Percentiles rank a stretch among this genome's conserved stretches.
Conservation (phyloP, 352 stramenopile genomes). For the Globisporangium rhizosaccharum region DNA sequence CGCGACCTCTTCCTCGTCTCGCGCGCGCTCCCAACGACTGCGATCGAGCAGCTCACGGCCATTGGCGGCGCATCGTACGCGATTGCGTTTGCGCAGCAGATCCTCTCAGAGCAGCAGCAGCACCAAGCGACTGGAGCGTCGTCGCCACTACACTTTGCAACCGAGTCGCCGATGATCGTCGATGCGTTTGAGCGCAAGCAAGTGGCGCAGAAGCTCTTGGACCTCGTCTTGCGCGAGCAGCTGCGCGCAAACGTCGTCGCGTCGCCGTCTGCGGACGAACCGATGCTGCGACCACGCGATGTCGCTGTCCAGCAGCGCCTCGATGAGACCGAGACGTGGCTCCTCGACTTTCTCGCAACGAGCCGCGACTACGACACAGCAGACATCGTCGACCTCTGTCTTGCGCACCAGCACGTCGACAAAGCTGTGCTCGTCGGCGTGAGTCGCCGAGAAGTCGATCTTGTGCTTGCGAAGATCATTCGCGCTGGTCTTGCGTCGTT, state of each 20-base stretch:
- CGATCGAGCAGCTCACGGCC: slow-evolving; percentile 57
- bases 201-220: slow-evolving; percentile 47
- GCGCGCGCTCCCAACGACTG: slow-evolving; percentile 54
- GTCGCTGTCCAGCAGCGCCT: slow-evolving; percentile 8
- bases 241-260: slow-evolving; percentile 21
- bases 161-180: slow-evolving; percentile 14
- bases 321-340: slow-evolving; percentile 41
- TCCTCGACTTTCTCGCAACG: slow-evolving; percentile 44
- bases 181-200: slow-evolving; percentile 35
- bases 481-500: slow-evolving; percentile 34
- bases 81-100: slow-evolving; percentile 55
- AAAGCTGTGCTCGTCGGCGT: slow-evolving; percentile 59
- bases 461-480: slow-evolving; percentile 54
- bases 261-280: not conserved
- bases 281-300: slow-evolving; percentile 17
- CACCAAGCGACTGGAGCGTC: not conserved
- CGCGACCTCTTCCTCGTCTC: slow-evolving; percentile 71
- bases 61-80: slow-evolving; percentile 47
- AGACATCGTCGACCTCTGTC: slow-evolving; percentile 60
- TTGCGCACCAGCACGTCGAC: slow-evolving; percentile 61
- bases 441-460: slow-evolving; percentile 33
- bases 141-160: too few species aligned
- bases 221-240: slow-evolving; percentile 60
- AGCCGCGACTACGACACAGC: slow-evolving; percentile 57
- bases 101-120: slow-evolving; percentile 19